phyloP scores from a whole-genome alignment of 352 stramenopile species.

The Blastocystis hominis region DNA sequence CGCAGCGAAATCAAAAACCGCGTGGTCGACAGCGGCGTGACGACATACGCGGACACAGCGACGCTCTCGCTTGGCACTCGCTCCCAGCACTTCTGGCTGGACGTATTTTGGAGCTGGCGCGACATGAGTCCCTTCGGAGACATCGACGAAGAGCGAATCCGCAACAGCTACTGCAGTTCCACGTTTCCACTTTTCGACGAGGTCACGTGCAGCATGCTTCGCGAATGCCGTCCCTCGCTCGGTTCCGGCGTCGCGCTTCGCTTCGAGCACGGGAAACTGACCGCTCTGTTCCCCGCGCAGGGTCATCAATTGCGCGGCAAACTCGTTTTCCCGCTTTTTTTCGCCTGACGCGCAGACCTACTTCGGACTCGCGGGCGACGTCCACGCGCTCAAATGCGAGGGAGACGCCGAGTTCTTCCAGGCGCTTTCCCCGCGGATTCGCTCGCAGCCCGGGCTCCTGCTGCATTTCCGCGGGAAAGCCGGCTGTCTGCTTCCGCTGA shows the following conservation, averaged over 20 bases:
- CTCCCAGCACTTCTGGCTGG: background rate
- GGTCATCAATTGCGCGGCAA: background rate
- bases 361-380: constrained; percentile 37
- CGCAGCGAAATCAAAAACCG: background rate
- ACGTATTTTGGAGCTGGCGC: background rate
- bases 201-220: background rate
- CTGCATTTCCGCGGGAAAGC: background rate
- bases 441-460: background rate
- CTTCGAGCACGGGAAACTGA: background rate
- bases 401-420: background rate
- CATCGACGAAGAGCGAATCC: constrained; percentile 31
- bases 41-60: background rate
- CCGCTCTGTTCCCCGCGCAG: background rate
- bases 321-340: background rate
- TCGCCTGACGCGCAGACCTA: background rate
- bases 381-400: background rate
- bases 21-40: constrained; percentile 9
- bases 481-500: background rate
- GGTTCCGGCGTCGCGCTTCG: background rate
- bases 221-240: constrained; percentile 16
- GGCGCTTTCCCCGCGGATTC: background rate
- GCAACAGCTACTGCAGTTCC: background rate
- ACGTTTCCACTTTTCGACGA: background rate
- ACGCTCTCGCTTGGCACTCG: background rate
- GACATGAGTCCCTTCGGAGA: constrained; percentile 24